Percentiles rank a stretch among this genome's conserved stretches.
Conservation (phyloP, 1,284 basidiomycete genomes). For the Leccinum variabile region DNA sequence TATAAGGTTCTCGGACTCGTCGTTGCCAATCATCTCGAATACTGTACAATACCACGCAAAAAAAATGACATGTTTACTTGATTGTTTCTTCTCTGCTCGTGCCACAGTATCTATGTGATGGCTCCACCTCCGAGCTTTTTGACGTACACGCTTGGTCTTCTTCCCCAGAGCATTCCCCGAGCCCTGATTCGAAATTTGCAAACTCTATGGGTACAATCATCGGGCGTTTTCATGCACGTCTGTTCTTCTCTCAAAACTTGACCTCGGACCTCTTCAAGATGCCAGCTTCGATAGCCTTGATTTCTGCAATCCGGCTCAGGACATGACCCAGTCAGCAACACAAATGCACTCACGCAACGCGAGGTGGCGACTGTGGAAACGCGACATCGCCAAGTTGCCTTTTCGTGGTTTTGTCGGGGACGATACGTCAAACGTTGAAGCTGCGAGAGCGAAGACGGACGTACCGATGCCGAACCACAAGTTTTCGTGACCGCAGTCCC, state of each 20-base stretch:
- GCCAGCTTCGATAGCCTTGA: conserved; percentile 36
- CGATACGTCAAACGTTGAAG: background rate
- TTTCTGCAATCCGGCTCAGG: conserved; percentile 23
- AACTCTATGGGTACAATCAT: background rate
- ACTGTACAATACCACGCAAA: conserved; percentile 12
- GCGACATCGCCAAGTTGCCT: conserved; percentile 37
- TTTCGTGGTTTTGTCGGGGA: conserved; percentile 6
- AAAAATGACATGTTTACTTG: background rate
- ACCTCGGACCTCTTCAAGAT: conserved; percentile 27
- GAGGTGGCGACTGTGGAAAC: conserved; percentile 40
- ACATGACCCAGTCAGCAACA: background rate
- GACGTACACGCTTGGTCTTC: background rate
- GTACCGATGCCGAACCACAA: conserved; percentile 40
- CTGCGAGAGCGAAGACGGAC: conserved; percentile 2
- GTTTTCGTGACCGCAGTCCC: conserved; percentile 32
- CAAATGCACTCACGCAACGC: conserved; percentile 36
- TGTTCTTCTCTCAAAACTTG: conserved; percentile 19
- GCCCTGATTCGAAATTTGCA: background rate
- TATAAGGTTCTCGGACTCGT: background rate
- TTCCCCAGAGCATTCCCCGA: background rate
- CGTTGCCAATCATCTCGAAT: background rate
- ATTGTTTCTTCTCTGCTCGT: background rate
- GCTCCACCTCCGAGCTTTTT: background rate
- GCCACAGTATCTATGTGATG: background rate
- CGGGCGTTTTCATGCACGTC: background rate